Evolutionary conservation across 305 asterid species (phyloP), one percentile per base, ranked within the genome.

Genomic region (Fraxinus velutina): DNA sequence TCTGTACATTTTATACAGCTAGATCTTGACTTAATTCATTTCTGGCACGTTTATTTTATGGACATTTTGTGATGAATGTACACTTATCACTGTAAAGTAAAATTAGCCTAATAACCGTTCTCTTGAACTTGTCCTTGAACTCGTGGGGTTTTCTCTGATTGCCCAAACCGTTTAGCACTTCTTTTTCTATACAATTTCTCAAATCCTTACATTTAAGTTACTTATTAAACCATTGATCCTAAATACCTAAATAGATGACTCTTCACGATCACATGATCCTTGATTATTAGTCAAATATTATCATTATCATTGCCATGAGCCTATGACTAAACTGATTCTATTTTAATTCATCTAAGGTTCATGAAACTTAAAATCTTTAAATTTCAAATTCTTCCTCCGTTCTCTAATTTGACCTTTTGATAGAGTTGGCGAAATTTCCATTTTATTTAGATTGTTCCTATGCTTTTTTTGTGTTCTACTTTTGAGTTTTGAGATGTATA

Each of bases 401-500:
- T 64, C 33, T 81, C 76, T 70, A 47, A n/a, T 66, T 82, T 80
- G 80, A 50, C 80, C 50, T 78, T 76, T 22, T 17, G 27, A 21
- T 75, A 5, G 33, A 75, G 73, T 50, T 55, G 24, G 24, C 60
- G 30, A 29, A 47, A 37, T 30, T 75, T 80, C 75, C 55, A 36
- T 22, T 57, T 42, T 62, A 32, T 36, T 30, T 68, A 17, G 34
- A 44, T 75, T 36, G 78, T 30, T 81, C 33, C 24, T 24, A 7
- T 42, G 52, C 81, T 80, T 42, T 24, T 81, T 68, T 39, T 33
- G 32, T 70, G 82, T 75, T 79, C 21, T 73, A 47, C 47, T 44
- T 29, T 22, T 30, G 77, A 71, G 37, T 44, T 27, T 30, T 36
- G 83, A 71, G 37, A 83, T 76, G 27, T 44, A 13, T 75, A 37